Evolutionary conservation across 2,329 filamentous ascomycete genomes (phyloP).

Genomic region (Fusarium chlamydosporum): DNA sequence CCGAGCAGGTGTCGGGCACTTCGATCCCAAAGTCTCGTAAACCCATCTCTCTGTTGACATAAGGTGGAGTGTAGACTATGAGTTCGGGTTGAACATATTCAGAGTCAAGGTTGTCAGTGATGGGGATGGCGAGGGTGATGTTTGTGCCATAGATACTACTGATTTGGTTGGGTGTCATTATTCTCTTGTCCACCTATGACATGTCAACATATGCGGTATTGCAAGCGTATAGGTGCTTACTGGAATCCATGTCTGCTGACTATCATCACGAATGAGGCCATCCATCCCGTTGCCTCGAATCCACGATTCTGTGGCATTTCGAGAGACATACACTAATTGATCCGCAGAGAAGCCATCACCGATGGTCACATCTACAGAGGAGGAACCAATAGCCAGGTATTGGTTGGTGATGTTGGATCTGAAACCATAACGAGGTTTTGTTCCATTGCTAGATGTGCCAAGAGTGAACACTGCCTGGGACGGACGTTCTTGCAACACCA

Average conservation of each 20-base stretch:
- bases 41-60: constrained; percentile 34
- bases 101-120: constrained; percentile 38
- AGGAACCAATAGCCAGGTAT: constrained; percentile 38
- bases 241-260: constrained; percentile 40
- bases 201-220: background rate
- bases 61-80: constrained; percentile 28
- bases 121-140: constrained; percentile 35
- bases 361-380: constrained; percentile 4
- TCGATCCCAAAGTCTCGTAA: constrained; percentile 28
- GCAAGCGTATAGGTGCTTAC: background rate
- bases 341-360: constrained; percentile 7
- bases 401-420: constrained; percentile 37
- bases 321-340: constrained; percentile 37
- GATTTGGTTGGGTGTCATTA: constrained; percentile 35
- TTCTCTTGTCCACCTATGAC: constrained; percentile 17
- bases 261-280: constrained; percentile 21
- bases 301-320: constrained; percentile 34
- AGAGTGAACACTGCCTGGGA: constrained; percentile 35
- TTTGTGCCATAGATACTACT: constrained; percentile 27
- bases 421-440: constrained; percentile 3
- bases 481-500: constrained; percentile 10
- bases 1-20: constrained; percentile 30
- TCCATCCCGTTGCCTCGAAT: constrained; percentile 38
- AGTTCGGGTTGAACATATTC: constrained; percentile 32
- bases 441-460: background rate